Evolutionary conservation across 2,329 filamentous ascomycete genomes (phyloP).

Genomic region (Nemania diffusa): DNA sequence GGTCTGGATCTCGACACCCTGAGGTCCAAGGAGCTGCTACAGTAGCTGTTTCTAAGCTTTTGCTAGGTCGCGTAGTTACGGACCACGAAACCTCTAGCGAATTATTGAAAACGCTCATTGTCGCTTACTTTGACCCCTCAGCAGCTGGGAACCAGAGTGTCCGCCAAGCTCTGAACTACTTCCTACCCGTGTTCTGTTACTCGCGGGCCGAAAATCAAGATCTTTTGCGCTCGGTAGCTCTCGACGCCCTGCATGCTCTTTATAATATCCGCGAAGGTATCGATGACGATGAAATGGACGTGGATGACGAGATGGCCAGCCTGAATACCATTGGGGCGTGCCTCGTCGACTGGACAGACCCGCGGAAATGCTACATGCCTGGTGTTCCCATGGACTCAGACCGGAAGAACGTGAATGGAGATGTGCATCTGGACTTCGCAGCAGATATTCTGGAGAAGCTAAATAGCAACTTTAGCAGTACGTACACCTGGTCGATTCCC

Average conservation of each 20-base stretch:
- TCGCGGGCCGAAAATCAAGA: slow-evolving; percentile 84
- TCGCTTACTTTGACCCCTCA: slow-evolving; percentile 90
- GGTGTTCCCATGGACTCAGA: slow-evolving; percentile 63
- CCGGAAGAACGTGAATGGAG: slow-evolving; percentile 74
- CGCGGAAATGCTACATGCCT: slow-evolving; percentile 76
- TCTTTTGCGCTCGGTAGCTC: slow-evolving; percentile 78
- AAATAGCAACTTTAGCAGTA: slow-evolving; percentile 73
- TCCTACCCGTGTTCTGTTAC: slow-evolving; percentile 94
- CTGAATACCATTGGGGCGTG: slow-evolving; percentile 82
- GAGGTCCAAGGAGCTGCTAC: slow-evolving; percentile 85
- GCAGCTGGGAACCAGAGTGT: slow-evolving; percentile 83
- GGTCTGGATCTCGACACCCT: slow-evolving; percentile 73
- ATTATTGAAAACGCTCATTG: slow-evolving; percentile 83
- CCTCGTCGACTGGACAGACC: slow-evolving; percentile 94
- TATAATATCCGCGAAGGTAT: slow-evolving; percentile 76
- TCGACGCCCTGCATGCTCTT: slow-evolving; percentile 79
- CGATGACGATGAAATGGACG: slow-evolving; percentile 79
- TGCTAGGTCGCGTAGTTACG: slow-evolving; percentile 82
- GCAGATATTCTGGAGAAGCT: slow-evolving; percentile 80
- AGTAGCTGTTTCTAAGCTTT: slow-evolving; percentile 83
- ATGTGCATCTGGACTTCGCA: slow-evolving; percentile 84
- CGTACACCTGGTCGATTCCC: slow-evolving; percentile 49
- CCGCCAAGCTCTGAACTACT: slow-evolving; percentile 89
- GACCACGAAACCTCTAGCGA: slow-evolving; percentile 74
- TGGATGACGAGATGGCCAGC: slow-evolving; percentile 81